Base-by-base conservation (phyloP, 192 early-diverging fungal genomes). In the Backusella westeae region DNA sequence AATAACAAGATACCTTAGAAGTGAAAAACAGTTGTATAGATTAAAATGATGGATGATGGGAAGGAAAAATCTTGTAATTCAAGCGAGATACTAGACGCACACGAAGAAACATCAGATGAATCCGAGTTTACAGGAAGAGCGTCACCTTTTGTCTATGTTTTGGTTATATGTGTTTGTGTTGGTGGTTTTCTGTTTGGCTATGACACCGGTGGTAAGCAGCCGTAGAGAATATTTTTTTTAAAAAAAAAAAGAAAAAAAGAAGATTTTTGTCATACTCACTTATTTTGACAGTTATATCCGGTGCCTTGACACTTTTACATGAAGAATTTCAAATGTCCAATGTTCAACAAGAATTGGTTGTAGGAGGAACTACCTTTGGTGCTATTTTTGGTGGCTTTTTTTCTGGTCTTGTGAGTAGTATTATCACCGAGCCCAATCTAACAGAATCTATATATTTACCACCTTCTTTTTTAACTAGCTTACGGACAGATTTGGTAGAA, bases 361-460 rank as follows among this genome's bases (percentile, higher is more conserved):
- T 89, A 56, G 85, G 87, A 63, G 87, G 82, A 77, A 88, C 87
- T 15, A 88, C 87, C 34, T 71, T 88, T 14, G 87, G 87, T 41
- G 87, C 87, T 19, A 85, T 88, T 72, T 75, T 86, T 41, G 85
- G 87, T n/a, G 83, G 85, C 15, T 77, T 88, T 8, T 77, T 83
- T 72, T 82, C 85, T 49, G 85, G 87, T 56, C 63, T 76, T 46
- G 77, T 73, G 70, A 42, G 19, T 7, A 39, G 7, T 15, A 67
- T 26, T 15, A 6, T 32, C 17, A 76, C 44, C 10, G 29, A 21
- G 34, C 0, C 12, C 4, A 44, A 29, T 14, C 46, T 46, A 42
- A n/a, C 34, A 2, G 67, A 26, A 12, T 26, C 17, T 35, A 34
- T n/a, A 32, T 38, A 34, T 12, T 68, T 38, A 34, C 14, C 3